These are phyloP conservation scores for Penicillium sp. DNA, from an alignment of 2,329 filamentous ascomycete genomes.

Conservation along the genomic window DNA sequence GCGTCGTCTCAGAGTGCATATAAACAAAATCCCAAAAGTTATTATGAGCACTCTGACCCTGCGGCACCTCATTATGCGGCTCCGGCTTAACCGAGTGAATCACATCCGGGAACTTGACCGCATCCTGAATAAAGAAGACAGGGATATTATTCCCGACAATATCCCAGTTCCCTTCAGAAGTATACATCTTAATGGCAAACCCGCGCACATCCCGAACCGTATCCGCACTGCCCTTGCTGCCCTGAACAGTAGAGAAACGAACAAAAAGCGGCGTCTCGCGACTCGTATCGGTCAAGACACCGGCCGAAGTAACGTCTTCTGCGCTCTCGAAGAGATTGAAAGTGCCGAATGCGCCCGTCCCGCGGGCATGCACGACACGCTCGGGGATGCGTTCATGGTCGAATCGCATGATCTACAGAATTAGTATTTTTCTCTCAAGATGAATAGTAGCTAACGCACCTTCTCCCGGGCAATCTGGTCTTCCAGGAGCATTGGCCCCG, in stretches of 20 bases:
- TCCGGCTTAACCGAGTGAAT: slow-evolving; percentile 40
- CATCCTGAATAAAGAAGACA: slow-evolving; percentile 41
- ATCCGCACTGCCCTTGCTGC: slow-evolving; percentile 68
- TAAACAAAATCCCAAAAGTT: slow-evolving; percentile 50
- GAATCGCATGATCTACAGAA: slow-evolving; percentile 53
- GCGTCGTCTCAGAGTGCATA: slow-evolving; percentile 30
- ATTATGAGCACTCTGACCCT: slow-evolving; percentile 46
- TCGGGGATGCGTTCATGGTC: slow-evolving; percentile 56
- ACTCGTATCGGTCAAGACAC: slow-evolving; percentile 61
- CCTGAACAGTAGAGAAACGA: slow-evolving; percentile 72
- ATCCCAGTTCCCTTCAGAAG: slow-evolving; percentile 66
- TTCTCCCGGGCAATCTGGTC: slow-evolving; percentile 69
- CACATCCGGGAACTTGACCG: slow-evolving; percentile 39
- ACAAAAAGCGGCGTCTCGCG: slow-evolving; percentile 61
- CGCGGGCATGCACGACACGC: slow-evolving; percentile 59
- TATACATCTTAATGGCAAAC: slow-evolving; percentile 74
- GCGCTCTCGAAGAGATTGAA: slow-evolving; percentile 62
- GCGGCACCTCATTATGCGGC: slow-evolving; percentile 40
- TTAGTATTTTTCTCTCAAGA: neutral
- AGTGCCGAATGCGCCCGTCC: slow-evolving; percentile 58
- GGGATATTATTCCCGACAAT: slow-evolving; percentile 41
- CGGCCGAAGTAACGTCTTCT: slow-evolving; percentile 57
- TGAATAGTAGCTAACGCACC: slow-evolving; percentile 39
- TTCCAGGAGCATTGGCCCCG: slow-evolving; percentile 64
- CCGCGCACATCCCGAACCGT: slow-evolving; percentile 78